Percentiles rank a stretch among this genome's conserved stretches.
Conservation (phyloP, 352 stramenopile genomes). For the Phytophthora foliorum region DNA sequence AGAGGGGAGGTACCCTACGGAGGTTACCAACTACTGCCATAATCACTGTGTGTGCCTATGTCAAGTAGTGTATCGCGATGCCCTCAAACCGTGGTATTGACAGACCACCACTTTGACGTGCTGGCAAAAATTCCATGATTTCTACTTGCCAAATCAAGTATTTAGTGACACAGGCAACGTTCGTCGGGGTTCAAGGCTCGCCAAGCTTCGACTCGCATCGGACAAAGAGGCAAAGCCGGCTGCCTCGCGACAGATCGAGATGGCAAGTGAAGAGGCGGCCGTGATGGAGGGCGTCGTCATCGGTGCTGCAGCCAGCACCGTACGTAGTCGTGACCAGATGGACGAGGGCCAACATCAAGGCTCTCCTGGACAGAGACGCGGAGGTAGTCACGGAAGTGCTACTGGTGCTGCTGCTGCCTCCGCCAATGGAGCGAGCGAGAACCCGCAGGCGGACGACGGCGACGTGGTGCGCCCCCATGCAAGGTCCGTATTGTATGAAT, state of each 20-base stretch:
- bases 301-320: too few species aligned
- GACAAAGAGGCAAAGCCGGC: background rate
- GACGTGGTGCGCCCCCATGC: background rate
- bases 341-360: background rate
- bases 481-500: too few species aligned
- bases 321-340: background rate
- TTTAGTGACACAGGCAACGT: background rate
- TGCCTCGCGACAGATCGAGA: background rate
- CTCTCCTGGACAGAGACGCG: background rate
- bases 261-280: background rate
- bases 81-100: background rate
- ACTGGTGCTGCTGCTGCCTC: background rate
- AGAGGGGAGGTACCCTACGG: background rate
- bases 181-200: background rate
- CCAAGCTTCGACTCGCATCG: background rate
- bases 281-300: background rate
- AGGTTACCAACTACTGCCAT: conserved; percentile 1
- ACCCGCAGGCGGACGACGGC: background rate
- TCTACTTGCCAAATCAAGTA: background rate
- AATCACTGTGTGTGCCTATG: background rate
- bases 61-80: background rate
- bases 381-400: background rate
- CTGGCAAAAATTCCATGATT: background rate
- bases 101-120: background rate
- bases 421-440: background rate